Evolutionary conservation across 2,329 filamentous ascomycete genomes (phyloP).

Genomic region (Camillea tinctor): DNA sequence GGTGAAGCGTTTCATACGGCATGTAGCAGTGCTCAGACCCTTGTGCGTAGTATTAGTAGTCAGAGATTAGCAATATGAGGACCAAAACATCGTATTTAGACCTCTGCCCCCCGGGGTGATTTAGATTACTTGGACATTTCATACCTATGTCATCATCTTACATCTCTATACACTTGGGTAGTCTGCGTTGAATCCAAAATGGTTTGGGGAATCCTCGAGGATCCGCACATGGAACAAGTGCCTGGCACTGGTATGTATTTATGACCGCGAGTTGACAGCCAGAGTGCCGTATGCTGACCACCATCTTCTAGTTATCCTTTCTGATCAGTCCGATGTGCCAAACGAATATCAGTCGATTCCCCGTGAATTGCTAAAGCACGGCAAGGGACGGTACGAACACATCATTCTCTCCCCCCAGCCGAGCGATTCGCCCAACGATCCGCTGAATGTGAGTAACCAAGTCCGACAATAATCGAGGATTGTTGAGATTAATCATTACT

Average conservation of each 20-base stretch:
- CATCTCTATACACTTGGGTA: neutral
- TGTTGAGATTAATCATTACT: neutral
- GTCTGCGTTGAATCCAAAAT: conserved; percentile 25
- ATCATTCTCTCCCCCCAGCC: conserved; percentile 45
- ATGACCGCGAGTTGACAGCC: neutral
- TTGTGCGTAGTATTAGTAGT: conserved; percentile 2
- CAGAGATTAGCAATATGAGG: conserved; percentile 14
- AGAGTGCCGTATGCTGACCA: conserved; percentile 11
- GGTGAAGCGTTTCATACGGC: neutral
- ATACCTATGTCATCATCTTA: neutral
- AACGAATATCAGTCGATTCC: conserved; percentile 44
- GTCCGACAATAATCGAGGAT: neutral
- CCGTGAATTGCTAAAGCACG: conserved; percentile 40
- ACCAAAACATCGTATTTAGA: conserved; percentile 1
- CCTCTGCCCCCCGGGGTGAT: neutral
- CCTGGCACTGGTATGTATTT: conserved; percentile 44
- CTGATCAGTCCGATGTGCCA: conserved; percentile 46
- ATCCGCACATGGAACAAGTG: conserved; percentile 43
- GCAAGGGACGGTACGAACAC: conserved; percentile 33
- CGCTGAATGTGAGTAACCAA: conserved; percentile 40
- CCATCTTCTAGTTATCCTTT: conserved; percentile 39
- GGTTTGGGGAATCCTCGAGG: conserved; percentile 49
- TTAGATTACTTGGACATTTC: neutral
- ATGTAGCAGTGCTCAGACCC: neutral
- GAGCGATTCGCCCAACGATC: conserved; percentile 48